Conservation (phyloP, 371 early-diverging fungal species). For the Coemansia sp. region DNA sequence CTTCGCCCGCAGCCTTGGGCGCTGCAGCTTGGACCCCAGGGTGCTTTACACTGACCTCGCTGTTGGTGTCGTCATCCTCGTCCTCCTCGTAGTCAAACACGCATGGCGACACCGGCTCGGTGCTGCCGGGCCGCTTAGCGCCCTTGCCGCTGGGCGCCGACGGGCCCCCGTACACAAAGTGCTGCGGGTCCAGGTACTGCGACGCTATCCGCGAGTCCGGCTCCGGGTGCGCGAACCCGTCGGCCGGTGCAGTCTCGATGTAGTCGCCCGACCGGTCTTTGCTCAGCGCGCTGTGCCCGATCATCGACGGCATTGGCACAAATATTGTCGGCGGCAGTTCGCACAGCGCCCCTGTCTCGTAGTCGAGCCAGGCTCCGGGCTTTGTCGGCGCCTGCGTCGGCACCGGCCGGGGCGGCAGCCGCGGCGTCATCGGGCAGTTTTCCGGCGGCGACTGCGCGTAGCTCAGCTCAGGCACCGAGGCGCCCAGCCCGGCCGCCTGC, state of each 20-base stretch:
- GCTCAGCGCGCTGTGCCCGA: slow-evolving; percentile 26
- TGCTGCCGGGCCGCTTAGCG: neutral
- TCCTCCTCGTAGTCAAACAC: slow-evolving; percentile 1
- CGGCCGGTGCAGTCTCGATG: neutral
- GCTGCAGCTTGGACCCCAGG: too few relatives aligned
- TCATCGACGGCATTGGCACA: slow-evolving; percentile 25
- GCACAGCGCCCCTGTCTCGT: too few relatives aligned
- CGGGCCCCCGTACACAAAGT: neutral
- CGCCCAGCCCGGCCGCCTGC: too few relatives aligned
- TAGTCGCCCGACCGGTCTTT: slow-evolving; percentile 22
- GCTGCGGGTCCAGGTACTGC: neutral
- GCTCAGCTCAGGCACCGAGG: too few relatives aligned
- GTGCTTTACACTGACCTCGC: neutral
- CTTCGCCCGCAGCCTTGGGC: too few relatives aligned
- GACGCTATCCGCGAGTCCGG: neutral
- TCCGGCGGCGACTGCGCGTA: too few relatives aligned
- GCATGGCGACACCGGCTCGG: slow-evolving; percentile 3
- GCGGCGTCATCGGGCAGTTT: too few relatives aligned
- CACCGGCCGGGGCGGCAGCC: too few relatives aligned
- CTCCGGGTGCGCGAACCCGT: too few relatives aligned
- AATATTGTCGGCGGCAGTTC: slow-evolving; percentile 9
- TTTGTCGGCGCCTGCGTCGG: too few relatives aligned
- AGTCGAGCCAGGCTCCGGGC: too few relatives aligned
- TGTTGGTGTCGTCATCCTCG: slow-evolving; percentile 2
- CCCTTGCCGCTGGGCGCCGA: neutral